These are phyloP conservation scores for Casuarina cunninghamiana DNA, from an alignment of 306 rosid species.

Conservation along the genomic window DNA sequence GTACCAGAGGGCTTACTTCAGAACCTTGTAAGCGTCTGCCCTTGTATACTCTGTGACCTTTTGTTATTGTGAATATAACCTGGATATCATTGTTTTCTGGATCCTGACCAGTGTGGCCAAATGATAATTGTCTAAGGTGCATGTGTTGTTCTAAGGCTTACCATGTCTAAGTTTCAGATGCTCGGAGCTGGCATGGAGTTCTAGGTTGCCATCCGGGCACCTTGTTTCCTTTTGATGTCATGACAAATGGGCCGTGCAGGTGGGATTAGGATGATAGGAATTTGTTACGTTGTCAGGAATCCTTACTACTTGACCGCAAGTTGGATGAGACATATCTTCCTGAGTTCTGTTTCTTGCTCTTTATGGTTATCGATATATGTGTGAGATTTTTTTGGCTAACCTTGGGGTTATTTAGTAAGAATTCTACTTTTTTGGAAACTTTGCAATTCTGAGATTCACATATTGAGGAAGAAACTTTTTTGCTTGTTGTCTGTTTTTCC, in stretches of 20 bases:
- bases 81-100: constrained; percentile 37
- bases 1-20: constrained; percentile 67
- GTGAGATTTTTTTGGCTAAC: constrained; percentile 39
- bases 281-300: constrained; percentile 39
- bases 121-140: constrained; percentile 79
- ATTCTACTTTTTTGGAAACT: constrained; percentile 28
- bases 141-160: constrained; percentile 92
- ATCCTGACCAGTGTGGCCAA: constrained; percentile 59
- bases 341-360: constrained; percentile 67
- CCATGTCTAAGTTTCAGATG: constrained; percentile 99
- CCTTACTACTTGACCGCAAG: constrained; percentile 53
- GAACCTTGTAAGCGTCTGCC: constrained; percentile 62
- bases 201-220: constrained; percentile 79
- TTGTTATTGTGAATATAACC: constrained; percentile 29
- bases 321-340: constrained; percentile 54
- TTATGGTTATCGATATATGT: constrained; percentile 52
- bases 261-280: constrained; percentile 88
- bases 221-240: constrained; percentile 71
- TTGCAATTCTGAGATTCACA: constrained; percentile 24
- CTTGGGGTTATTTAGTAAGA: constrained; percentile 39
- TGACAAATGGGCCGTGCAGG: constrained; percentile 78
- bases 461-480: constrained; percentile 27
- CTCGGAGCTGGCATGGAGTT: constrained; percentile 78
- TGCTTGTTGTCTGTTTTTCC: constrained; percentile 34
- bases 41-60: constrained; percentile 4